Evolutionary conservation across 768 basidiomycete genomes (phyloP), one percentile per base, ranked within the genome.

Genomic region (Podaxis sp.): DNA sequence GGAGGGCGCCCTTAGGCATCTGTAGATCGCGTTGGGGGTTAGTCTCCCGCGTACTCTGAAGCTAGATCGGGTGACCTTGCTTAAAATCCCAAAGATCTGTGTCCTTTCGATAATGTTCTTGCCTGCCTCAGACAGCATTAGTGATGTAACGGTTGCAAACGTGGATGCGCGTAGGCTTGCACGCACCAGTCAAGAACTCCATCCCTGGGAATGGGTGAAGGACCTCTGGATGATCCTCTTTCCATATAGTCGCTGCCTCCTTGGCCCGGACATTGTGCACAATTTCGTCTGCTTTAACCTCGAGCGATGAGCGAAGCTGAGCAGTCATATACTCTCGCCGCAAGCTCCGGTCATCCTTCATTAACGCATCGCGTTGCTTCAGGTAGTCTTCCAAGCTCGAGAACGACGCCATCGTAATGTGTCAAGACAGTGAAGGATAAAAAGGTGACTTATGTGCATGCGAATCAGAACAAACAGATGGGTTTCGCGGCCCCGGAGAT

Each of bases 1-100:
- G 76, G 3, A 93, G 77, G 0, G 82, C 89, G 44, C 91, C 91
- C 73, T 92, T 93, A 2, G 91, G 91, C 88, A 93, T 90, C 88
- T 89, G 62, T 38, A 28, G 52, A 30, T 24, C 46, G 24, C 30
- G 28, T 62, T 28, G 6, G 4, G 22, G 56, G 46, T 24, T 10
- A 50, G 36, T 56, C 20, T 46, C 33, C 10, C 17, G 8, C 7
- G 36, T 20, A 15, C 8, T 15, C 10, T 3, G 56, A 53, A 50
- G 33, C 22, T 8, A 15, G 28, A 10, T 48, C 40, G 33, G 24
- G 48, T 56, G 40, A 83, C 89, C 82, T 86, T 87, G 68, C 76
- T 80, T 60, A 92, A 67, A 30, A 90, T 78, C 44, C 82, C 68
- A 66, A 89, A 91, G 26, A 92, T 69, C 62, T 77, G 77, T 0